Evolutionary conservation across 2,329 filamentous ascomycete species (phyloP).

Genomic region (Colletotrichum chrysophilum): DNA sequence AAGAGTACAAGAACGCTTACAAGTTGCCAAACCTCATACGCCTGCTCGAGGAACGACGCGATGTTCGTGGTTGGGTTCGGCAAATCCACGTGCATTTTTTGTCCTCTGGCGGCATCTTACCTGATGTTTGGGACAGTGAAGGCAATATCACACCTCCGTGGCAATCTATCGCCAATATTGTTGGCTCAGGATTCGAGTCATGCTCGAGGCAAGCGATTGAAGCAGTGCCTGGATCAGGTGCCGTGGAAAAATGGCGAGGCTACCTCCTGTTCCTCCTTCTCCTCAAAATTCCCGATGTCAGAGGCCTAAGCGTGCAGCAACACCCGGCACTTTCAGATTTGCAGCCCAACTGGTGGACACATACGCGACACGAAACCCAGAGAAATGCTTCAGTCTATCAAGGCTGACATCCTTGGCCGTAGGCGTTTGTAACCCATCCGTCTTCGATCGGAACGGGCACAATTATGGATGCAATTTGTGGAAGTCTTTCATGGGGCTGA

Average conservation of each 20-base stretch:
- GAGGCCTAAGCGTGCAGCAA: neutral
- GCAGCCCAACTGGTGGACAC: neutral
- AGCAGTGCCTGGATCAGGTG: neutral
- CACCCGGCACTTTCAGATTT: neutral
- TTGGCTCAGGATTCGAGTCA: neutral
- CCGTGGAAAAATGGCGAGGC: neutral
- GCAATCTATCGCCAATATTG: neutral
- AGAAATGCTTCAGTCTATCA: neutral
- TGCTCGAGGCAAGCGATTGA: neutral
- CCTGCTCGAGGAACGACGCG: neutral
- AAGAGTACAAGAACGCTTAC: neutral
- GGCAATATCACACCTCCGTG: neutral
- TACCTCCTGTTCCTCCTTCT: neutral
- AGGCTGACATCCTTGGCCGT: neutral
- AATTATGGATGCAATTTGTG: too few species aligned
- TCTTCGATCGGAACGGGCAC: too few species aligned
- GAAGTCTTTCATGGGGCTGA: too few species aligned
- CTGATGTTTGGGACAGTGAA: neutral
- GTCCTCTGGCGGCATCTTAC: neutral
- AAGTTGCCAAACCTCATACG: neutral
- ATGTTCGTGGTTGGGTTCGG: neutral
- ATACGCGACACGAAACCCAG: neutral
- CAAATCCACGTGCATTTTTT: neutral
- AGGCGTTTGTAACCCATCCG: neutral
- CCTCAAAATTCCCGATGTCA: neutral